phyloP scores from a whole-genome alignment of 2,329 filamentous ascomycete genomes.

The Exophiala sideris region DNA sequence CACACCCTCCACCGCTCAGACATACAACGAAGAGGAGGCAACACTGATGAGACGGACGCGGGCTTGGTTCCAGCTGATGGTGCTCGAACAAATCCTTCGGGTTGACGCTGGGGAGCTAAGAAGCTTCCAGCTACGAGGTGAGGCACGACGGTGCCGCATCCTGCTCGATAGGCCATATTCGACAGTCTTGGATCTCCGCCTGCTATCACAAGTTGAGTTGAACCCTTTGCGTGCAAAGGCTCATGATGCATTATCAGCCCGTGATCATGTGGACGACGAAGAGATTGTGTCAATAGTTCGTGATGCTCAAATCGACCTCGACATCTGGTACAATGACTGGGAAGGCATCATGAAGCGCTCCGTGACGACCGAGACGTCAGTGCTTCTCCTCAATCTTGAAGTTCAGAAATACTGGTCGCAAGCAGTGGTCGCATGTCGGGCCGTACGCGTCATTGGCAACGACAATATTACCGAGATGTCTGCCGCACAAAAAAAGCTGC shows the following conservation, averaged over 20 bases:
- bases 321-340: slow-evolving; percentile 42
- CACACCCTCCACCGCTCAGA: slow-evolving; percentile 1
- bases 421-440: slow-evolving; percentile 52
- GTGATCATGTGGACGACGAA: slow-evolving; percentile 31
- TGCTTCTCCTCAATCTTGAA: slow-evolving; percentile 45
- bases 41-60: slow-evolving; percentile 44
- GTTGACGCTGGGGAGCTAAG: slow-evolving; percentile 47
- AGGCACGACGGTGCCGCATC: slow-evolving; percentile 44
- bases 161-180: slow-evolving; percentile 44
- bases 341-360: slow-evolving; percentile 31
- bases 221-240: slow-evolving; percentile 29
- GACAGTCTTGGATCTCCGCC: slow-evolving; percentile 49
- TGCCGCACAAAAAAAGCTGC: slow-evolving; percentile 45
- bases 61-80: slow-evolving; percentile 53
- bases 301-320: slow-evolving; percentile 48
- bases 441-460: slow-evolving; percentile 47
- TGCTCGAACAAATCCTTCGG: slow-evolving; percentile 51
- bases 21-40: slow-evolving; percentile 5
- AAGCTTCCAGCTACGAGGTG: slow-evolving; percentile 38
- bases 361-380: slow-evolving; percentile 35
- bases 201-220: slow-evolving; percentile 52
- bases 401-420: slow-evolving; percentile 55
- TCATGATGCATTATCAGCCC: slow-evolving; percentile 35
- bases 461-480: slow-evolving; percentile 53
- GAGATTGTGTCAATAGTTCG: slow-evolving; percentile 42